Conservation (phyloP, 257 asterid species). For the Solanum neorickii region DNA sequence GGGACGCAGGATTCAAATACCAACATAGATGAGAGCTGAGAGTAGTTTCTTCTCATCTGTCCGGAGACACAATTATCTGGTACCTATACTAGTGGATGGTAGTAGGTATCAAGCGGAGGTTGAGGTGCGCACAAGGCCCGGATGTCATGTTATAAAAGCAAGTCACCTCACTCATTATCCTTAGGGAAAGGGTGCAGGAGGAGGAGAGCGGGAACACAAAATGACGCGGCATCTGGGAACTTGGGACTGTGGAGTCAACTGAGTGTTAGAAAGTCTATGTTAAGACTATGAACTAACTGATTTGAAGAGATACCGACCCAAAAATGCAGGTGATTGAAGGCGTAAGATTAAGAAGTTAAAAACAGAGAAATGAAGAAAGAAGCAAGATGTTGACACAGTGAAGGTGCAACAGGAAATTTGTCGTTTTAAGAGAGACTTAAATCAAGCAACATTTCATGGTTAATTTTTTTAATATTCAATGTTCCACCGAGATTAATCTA, state of each 20-base stretch:
- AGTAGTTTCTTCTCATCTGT: background rate
- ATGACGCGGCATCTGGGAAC: background rate
- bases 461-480: background rate
- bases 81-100: background rate
- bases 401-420: background rate
- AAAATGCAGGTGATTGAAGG: background rate
- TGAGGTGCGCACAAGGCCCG: background rate
- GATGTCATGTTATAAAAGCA: background rate
- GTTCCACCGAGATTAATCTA: background rate
- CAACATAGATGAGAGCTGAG: background rate
- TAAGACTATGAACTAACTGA: background rate
- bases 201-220: background rate
- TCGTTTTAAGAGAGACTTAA: background rate
- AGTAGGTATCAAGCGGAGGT: background rate
- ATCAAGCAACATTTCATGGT: background rate
- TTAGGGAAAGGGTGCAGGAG: background rate
- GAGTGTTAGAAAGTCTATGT: background rate
- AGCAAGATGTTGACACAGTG: background rate
- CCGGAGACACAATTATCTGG: background rate
- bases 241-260: background rate
- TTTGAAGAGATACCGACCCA: background rate
- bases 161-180: background rate
- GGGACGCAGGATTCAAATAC: background rate
- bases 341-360: background rate
- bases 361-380: background rate